A percentile compares a stretch with the other conserved stretches of the same genome.
Evolutionary conservation across 2,329 filamentous ascomycete species (phyloP).

Genomic region (Neopestalotiopsis sp.): DNA sequence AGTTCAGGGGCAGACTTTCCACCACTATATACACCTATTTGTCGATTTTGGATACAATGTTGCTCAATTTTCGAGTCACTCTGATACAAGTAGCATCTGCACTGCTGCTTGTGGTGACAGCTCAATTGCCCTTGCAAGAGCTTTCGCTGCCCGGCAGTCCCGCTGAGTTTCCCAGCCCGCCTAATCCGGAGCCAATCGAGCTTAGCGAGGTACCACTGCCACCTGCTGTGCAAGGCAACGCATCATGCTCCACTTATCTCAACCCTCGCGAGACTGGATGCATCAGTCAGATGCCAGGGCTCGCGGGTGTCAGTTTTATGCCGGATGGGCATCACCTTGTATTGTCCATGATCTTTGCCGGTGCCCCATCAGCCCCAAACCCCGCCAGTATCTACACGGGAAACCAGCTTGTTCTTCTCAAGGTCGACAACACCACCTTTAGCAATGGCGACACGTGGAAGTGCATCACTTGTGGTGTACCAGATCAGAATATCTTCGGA

Average conservation of each 20-base stretch:
- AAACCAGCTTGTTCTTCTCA: background rate
- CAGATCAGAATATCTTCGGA: constrained; percentile 34
- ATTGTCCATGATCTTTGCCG: background rate
- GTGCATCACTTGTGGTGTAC: constrained; percentile 51
- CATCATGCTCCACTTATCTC: background rate
- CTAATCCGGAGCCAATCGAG: background rate
- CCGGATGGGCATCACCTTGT: background rate
- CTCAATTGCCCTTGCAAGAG: no score
- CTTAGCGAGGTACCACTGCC: background rate
- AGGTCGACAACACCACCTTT: background rate
- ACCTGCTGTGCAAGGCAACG: background rate
- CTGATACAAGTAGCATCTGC: no score
- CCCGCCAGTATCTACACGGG: background rate
- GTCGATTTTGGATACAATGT: no score
- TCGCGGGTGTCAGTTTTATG: background rate
- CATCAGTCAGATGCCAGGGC: background rate
- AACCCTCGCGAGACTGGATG: background rate
- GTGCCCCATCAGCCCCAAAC: background rate
- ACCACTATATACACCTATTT: no score
- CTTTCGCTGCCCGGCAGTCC: no score
- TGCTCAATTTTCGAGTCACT: no score
- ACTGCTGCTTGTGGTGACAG: no score
- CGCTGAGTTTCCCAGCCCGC: background rate
- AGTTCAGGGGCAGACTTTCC: no score
- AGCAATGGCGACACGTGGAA: background rate